Conservation (phyloP, 2,329 filamentous ascomycete genomes). For the Albophoma yamanashiensis region DNA sequence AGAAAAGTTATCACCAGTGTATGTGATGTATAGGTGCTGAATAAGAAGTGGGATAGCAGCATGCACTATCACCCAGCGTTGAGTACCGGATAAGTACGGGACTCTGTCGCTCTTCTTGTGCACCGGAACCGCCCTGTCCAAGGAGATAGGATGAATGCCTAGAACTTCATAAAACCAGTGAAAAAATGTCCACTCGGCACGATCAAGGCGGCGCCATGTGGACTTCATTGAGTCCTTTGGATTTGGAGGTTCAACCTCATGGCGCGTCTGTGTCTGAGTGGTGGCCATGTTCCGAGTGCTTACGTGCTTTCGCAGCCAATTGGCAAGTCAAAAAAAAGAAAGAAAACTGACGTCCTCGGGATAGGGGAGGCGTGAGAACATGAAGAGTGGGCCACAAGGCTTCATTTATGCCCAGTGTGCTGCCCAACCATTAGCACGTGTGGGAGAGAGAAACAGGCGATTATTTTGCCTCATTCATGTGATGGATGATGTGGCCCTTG, state of each 20-base stretch:
- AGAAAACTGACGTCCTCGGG: not conserved
- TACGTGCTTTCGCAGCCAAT: not conserved
- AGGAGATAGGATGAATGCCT: not conserved
- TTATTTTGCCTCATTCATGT: not conserved
- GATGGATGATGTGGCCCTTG: not conserved
- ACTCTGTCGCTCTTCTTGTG: constrained; percentile 28
- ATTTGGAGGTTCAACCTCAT: not conserved
- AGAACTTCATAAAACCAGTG: constrained; percentile 21
- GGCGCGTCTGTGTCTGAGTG: not conserved
- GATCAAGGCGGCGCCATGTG: constrained; percentile 20
- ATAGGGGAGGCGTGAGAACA: not conserved
- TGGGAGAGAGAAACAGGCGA: not conserved
- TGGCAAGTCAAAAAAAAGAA: not conserved
- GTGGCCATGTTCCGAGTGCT: not conserved
- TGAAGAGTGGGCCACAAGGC: not conserved
- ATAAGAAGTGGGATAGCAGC: constrained; percentile 22
- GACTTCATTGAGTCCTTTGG: constrained; percentile 28
- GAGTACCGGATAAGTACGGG: constrained; percentile 23
- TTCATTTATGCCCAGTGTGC: not conserved
- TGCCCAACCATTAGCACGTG: not conserved
- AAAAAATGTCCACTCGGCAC: constrained; percentile 15
- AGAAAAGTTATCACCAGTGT: constrained; percentile 16
- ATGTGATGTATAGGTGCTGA: constrained; percentile 22
- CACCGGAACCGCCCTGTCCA: not conserved
- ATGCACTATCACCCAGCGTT: constrained; percentile 28